phyloP scores from a whole-genome alignment of 495 filamentous ascomycete species.

The Aspergillus hancockii region DNA sequence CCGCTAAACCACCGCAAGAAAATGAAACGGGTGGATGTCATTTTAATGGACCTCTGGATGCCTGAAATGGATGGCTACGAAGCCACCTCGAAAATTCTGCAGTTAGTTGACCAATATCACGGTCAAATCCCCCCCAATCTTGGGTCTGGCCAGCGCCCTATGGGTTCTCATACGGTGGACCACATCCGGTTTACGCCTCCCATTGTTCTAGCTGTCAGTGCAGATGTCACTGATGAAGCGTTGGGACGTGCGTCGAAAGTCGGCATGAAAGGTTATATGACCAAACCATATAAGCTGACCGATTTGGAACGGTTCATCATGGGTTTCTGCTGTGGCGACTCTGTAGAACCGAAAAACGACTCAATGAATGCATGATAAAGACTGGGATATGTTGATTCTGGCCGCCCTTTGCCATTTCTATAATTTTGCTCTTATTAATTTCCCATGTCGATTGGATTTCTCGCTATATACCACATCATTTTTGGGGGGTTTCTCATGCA shows the following conservation, averaged over 20 bases:
- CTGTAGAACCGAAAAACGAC: conserved; percentile 14
- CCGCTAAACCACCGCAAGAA: conserved; percentile 19
- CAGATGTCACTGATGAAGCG: conserved; percentile 71
- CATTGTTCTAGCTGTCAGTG: conserved; percentile 71
- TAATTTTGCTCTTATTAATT: conserved; percentile 5
- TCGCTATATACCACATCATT: conserved; percentile 7
- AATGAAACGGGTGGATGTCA: conserved; percentile 58
- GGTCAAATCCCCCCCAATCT: conserved; percentile 17
- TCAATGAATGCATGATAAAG: conserved; percentile 25
- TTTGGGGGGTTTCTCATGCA: conserved; percentile 1
- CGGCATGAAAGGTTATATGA: conserved; percentile 78
- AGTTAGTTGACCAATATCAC: conserved; percentile 45
- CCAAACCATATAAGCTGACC: conserved; percentile 74
- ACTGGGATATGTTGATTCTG: not conserved
- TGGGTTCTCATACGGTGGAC: not conserved
- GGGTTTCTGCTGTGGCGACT: conserved; percentile 53
- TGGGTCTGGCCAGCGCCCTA: conserved; percentile 2
- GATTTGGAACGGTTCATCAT: conserved; percentile 70
- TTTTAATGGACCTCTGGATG: conserved; percentile 90
- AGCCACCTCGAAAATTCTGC: conserved; percentile 66
- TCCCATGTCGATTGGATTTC: conserved; percentile 9
- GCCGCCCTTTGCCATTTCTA: not conserved
- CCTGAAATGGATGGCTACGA: conserved; percentile 81
- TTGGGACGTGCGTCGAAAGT: conserved; percentile 62
- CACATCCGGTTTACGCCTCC: conserved; percentile 25